These are phyloP conservation scores for Parasitella parasitica DNA, from an alignment of 371 early-diverging fungal species.

Conservation along the genomic window DNA sequence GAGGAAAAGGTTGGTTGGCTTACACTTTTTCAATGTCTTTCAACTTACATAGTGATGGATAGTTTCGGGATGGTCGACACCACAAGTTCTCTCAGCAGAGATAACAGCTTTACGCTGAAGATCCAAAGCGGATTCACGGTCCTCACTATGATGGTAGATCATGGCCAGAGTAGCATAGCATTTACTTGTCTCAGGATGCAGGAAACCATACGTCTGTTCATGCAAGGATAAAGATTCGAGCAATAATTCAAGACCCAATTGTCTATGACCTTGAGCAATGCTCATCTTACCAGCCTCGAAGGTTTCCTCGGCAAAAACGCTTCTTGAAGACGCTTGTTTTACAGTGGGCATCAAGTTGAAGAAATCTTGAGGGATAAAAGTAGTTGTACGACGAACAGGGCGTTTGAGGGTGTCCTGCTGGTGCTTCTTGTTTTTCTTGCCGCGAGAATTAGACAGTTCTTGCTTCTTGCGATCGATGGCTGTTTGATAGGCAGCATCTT, in stretches of 20 bases:
- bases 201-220: conserved; percentile 90
- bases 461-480: conserved; percentile 39
- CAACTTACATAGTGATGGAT: conserved; percentile 81
- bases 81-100: conserved; percentile 81
- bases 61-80: conserved; percentile 88
- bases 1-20: neutral
- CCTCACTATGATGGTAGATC: conserved; percentile 79
- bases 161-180: conserved; percentile 87
- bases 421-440: conserved; percentile 40
- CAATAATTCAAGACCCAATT: conserved; percentile 79
- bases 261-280: conserved; percentile 77
- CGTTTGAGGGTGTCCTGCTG: neutral
- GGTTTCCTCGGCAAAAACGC: conserved; percentile 85
- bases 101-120: conserved; percentile 88
- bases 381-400: conserved; percentile 33
- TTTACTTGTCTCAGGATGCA: conserved; percentile 87
- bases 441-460: conserved; percentile 26
- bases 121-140: conserved; percentile 72
- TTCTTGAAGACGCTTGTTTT: conserved; percentile 71
- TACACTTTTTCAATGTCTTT: neutral
- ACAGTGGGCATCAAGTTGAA: conserved; percentile 80
- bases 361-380: conserved; percentile 77
- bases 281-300: conserved; percentile 85
- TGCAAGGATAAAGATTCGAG: conserved; percentile 82
- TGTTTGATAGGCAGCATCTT: conserved; percentile 31